Percentiles rank a stretch among this genome's conserved stretches.
phyloP scores from a whole-genome alignment of 2,329 filamentous ascomycete species.

The Fusarium redolens region DNA sequence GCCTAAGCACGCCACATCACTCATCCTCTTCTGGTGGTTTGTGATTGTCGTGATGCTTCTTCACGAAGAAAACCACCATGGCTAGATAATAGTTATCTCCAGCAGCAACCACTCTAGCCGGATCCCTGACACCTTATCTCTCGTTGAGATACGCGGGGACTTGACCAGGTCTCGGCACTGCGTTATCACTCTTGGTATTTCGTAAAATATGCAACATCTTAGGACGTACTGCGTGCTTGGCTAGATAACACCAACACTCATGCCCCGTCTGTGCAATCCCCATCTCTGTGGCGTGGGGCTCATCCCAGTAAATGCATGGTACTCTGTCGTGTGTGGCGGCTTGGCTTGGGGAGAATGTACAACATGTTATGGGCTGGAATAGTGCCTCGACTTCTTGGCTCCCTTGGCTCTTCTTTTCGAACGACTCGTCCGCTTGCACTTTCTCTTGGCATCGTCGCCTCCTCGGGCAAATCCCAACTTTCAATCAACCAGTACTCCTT shows the following conservation, averaged over 20 bases:
- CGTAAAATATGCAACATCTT: slow-evolving; percentile 4
- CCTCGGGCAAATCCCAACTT: slow-evolving; percentile 35
- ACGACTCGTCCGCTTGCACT: slow-evolving; percentile 21
- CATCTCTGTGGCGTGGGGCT: slow-evolving; percentile 9
- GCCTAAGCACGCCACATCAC: slow-evolving; percentile 6
- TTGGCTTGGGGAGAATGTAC: slow-evolving; percentile 36
- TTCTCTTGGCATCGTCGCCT: slow-evolving; percentile 38
- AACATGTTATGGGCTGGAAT: slow-evolving; percentile 36
- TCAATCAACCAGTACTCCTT: slow-evolving; percentile 19
- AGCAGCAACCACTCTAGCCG: background rate
- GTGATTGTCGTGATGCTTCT: background rate
- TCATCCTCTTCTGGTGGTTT: background rate
- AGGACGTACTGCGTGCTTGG: slow-evolving; percentile 24
- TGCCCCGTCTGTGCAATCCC: slow-evolving; percentile 22
- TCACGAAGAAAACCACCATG: background rate
- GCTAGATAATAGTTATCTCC: background rate
- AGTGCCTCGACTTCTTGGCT: slow-evolving; percentile 34
- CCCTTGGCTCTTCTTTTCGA: slow-evolving; percentile 28
- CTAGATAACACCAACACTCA: slow-evolving; percentile 32
- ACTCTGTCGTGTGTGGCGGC: slow-evolving; percentile 30
- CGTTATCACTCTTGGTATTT: slow-evolving; percentile 32
- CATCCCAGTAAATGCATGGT: slow-evolving; percentile 23
- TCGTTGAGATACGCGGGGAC: slow-evolving; percentile 8
- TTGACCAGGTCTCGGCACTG: slow-evolving; percentile 12
- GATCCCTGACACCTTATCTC: slow-evolving; percentile 7